Conservation (phyloP, 148 eudicot species). For the Talinum fruticosum region DNA sequence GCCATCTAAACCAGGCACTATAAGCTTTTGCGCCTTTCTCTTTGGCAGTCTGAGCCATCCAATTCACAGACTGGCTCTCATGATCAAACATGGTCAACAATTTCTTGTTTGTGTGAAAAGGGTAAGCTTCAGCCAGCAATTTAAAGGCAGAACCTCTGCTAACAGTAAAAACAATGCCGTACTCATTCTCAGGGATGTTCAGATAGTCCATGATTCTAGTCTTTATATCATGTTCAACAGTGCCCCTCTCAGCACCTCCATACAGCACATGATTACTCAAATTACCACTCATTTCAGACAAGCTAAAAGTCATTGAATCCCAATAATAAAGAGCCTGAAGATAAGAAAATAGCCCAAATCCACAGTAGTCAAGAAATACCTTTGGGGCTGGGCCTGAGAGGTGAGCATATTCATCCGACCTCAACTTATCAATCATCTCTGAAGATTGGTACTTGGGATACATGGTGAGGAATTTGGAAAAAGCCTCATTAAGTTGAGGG, state of each 20-base stretch:
- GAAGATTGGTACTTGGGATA: slow-evolving; percentile 78
- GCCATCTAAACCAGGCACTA: slow-evolving; percentile 96
- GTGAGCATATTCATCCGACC: slow-evolving; percentile 77
- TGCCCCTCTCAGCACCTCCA: slow-evolving; percentile 87
- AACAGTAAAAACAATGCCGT: slow-evolving; percentile 94
- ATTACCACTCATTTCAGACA: slow-evolving; percentile 92
- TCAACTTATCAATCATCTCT: slow-evolving; percentile 81
- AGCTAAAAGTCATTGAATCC: slow-evolving; percentile 79
- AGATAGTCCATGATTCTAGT: slow-evolving; percentile 80
- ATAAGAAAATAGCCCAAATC: slow-evolving; percentile 92
- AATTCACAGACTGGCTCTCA: slow-evolving; percentile 95
- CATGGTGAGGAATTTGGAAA: slow-evolving; percentile 78
- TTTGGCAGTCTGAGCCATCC: slow-evolving; percentile 92
- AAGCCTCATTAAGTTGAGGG: slow-evolving; percentile 61
- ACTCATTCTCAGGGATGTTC: slow-evolving; percentile 95
- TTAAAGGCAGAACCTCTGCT: slow-evolving; percentile 96
- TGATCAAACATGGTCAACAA: slow-evolving; percentile 97
- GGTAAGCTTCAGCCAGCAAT: slow-evolving; percentile 88
- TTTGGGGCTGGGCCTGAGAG: slow-evolving; percentile 52
- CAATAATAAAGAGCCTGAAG: slow-evolving; percentile 77
- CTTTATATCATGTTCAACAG: slow-evolving; percentile 88
- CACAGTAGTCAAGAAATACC: slow-evolving; percentile 97
- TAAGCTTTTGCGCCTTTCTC: slow-evolving; percentile 85
- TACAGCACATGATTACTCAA: slow-evolving; percentile 89
- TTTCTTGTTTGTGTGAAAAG: slow-evolving; percentile 89